Evolutionary conservation across 2,329 filamentous ascomycete species (phyloP), one percentile per base, ranked within the genome.

Genomic region (Xylaria sp.): DNA sequence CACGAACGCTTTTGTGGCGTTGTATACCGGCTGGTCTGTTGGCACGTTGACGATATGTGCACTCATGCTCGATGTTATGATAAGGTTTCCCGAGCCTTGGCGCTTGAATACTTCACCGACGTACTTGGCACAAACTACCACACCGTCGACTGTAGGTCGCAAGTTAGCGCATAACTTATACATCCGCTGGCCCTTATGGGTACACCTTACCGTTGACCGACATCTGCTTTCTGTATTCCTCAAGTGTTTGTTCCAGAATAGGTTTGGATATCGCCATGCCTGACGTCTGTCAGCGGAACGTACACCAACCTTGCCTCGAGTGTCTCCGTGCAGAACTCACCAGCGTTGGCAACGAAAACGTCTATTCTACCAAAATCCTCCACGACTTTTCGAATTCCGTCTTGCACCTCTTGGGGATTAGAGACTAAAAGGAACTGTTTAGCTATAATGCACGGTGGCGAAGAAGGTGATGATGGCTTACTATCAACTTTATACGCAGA

Each of bases 1-100:
- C 18, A 88, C 82, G 32, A 82, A 86, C 0, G 87, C 86, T 74
- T 89, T 89, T 37, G 83, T 85, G 8, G 82, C 82, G 70, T 89
- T 89, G 77, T 89, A 89, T 13, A 86, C 84, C 1, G 86, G 84
- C 73, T 88, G 87, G 56, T 87, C 84, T 15, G 82, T 78, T 1
- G 85, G 85, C 1, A 86, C 84, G 63, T 86, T 87, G 72, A 86
- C 85, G 51, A 86, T 82, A 66, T 83, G 81, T 0, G 75, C 84
- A 62, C 82, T 84, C 80, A 87, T 86, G 63, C 70, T 72, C 28
- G 73, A 70, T 23, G 74, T 73, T 59, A 73, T 70, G 63, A 74
- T 79, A 75, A 73, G 59, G 37, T 72, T 72, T 13, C 72, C 72
- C 0, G 68, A 64, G 25, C 67, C 70, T 48, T 72, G 72, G 32